Conservation (phyloP, 2,329 filamentous ascomycete genomes). For the Chalara sp. region DNA sequence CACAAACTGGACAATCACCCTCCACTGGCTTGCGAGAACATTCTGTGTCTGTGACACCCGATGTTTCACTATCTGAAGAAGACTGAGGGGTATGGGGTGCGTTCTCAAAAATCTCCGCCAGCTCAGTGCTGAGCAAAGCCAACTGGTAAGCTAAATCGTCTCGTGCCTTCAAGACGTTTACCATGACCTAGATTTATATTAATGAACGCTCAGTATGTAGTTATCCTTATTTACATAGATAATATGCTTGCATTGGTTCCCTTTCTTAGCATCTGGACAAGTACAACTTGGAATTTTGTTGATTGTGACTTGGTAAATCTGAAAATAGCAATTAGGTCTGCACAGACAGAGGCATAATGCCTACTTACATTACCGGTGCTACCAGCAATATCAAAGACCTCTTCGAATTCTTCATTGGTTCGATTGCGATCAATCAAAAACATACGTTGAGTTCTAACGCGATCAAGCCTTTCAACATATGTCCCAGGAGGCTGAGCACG, state of each 20-base stretch:
- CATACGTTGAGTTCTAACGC: conserved; percentile 47
- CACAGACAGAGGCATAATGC: too few relatives aligned
- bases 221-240: conserved; percentile 38
- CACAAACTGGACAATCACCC: conserved; percentile 58
- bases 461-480: conserved; percentile 39
- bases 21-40: conserved; percentile 51
- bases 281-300: conserved; percentile 43
- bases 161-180: conserved; percentile 49
- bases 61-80: conserved; percentile 24
- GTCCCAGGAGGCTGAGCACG: conserved; percentile 35
- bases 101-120: conserved; percentile 45
- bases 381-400: conserved; percentile 50
- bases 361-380: conserved; percentile 48
- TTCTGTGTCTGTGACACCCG: conserved; percentile 31
- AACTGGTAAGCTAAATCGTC: conserved; percentile 50
- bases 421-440: conserved; percentile 44
- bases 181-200: conserved; percentile 35
- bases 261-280: conserved; percentile 45
- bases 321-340: background rate
- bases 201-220: too few relatives aligned
- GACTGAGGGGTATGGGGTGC: conserved; percentile 43
- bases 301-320: conserved; percentile 47
- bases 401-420: conserved; percentile 28
- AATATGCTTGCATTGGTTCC: conserved; percentile 59
- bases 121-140: conserved; percentile 51